Conservation (phyloP, 2,329 filamentous ascomycete genomes). For the Ramularia endophylla region DNA sequence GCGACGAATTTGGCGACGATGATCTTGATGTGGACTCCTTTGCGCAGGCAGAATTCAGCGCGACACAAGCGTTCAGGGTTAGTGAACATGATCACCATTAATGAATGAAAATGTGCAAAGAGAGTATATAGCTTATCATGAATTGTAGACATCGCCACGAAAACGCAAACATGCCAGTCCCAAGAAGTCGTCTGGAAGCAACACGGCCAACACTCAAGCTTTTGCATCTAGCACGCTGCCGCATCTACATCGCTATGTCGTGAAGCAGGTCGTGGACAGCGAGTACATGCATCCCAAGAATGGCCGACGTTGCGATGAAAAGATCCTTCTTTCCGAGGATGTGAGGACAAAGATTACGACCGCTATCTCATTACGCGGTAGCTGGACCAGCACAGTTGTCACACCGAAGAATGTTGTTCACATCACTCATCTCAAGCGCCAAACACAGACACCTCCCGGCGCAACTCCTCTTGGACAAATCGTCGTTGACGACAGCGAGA, state of each 20-base stretch:
- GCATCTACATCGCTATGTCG: conserved; percentile 58
- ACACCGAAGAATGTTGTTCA: conserved; percentile 74
- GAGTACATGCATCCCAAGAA: conserved; percentile 57
- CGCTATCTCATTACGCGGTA: conserved; percentile 70
- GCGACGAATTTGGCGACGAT: conserved; percentile 67
- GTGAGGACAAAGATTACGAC: conserved; percentile 63
- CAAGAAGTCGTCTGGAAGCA: conserved; percentile 7
- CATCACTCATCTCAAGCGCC: conserved; percentile 57
- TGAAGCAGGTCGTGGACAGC: conserved; percentile 66
- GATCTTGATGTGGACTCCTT: conserved; percentile 66
- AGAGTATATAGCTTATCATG: conserved; percentile 31
- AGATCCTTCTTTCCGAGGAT: conserved; percentile 77
- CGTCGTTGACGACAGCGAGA: conserved; percentile 65
- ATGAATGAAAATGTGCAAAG: conserved; percentile 12
- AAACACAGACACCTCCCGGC: conserved; percentile 28
- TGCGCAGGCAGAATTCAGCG: conserved; percentile 62
- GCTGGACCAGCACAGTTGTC: conserved; percentile 79
- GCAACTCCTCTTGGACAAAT: conserved; percentile 55
- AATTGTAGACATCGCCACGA: conserved; percentile 24
- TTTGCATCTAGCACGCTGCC: neutral
- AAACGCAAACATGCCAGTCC: conserved; percentile 15
- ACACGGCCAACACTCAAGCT: neutral
- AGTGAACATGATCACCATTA: conserved; percentile 23
- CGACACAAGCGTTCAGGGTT: conserved; percentile 58
- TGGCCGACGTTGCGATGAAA: conserved; percentile 50